phyloP scores from a whole-genome alignment of 306 rosid genomes.

The Quercus mongolica region DNA sequence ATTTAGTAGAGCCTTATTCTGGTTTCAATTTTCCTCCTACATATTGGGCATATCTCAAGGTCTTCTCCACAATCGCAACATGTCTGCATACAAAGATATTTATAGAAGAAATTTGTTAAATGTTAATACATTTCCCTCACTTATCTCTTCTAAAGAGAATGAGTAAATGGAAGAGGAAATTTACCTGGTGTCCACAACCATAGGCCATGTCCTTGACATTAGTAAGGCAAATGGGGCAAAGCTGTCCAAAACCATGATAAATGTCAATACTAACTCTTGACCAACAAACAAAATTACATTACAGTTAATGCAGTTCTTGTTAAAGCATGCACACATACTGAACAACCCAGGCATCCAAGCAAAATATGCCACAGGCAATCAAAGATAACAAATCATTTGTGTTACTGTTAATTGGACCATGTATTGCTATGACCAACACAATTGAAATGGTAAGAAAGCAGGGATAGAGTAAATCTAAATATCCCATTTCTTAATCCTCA shows the following conservation, averaged over 20 bases:
- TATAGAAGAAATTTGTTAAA: not conserved
- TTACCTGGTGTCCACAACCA: constrained; percentile 98
- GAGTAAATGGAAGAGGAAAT: constrained; percentile 8
- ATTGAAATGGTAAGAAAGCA: too few species aligned
- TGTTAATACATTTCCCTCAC: constrained; percentile 2
- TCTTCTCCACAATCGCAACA: constrained; percentile 79
- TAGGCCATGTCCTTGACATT: constrained; percentile 91
- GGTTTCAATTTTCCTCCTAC: constrained; percentile 66
- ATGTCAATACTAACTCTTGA: not conserved
- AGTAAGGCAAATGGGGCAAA: constrained; percentile 81
- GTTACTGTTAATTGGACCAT: too few species aligned
- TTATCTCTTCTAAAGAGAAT: not conserved
- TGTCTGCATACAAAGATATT: constrained; percentile 53
- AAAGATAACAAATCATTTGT: too few species aligned
- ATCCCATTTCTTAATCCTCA: too few species aligned
- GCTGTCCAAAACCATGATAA: constrained; percentile 43
- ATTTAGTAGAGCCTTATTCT: constrained; percentile 73
- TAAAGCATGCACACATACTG: not conserved
- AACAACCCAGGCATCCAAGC: too few species aligned
- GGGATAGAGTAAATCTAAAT: too few species aligned
- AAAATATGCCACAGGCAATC: too few species aligned
- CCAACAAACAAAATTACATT: not conserved
- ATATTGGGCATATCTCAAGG: constrained; percentile 82
- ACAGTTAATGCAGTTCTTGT: constrained; percentile 5
- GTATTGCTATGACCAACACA: too few species aligned